Conservation (phyloP, 352 stramenopile genomes). For the Phytophthora crassamura region DNA sequence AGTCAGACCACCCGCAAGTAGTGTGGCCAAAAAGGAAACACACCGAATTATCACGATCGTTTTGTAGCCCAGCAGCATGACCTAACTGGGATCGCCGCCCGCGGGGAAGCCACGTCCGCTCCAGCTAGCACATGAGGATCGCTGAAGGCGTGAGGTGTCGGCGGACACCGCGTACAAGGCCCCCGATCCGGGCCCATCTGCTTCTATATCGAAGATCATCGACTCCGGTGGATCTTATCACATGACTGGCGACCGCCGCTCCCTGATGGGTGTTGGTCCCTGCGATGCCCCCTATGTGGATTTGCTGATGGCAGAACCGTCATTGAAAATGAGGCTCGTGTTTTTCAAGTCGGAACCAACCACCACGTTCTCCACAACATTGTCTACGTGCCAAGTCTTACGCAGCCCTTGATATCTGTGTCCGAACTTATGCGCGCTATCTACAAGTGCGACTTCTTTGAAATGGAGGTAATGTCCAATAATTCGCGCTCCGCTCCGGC, state of each 20-base stretch:
- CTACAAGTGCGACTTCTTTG: conserved; percentile 7
- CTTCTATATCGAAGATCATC: not conserved
- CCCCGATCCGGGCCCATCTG: not conserved
- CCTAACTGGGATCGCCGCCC: not conserved
- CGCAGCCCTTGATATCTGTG: conserved; percentile 1
- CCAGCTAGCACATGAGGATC: not conserved
- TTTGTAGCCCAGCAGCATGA: conserved; percentile 2
- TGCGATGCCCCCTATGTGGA: not conserved
- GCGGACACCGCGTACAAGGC: conserved; percentile 9
- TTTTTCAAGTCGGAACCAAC: not conserved
- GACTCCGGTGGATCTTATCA: conserved; percentile 7
- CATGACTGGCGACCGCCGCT: conserved; percentile 1
- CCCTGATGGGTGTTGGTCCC: not conserved
- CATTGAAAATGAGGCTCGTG: not conserved
- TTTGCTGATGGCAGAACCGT: conserved; percentile 1
- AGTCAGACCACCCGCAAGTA: not conserved
- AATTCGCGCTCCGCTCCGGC: not conserved
- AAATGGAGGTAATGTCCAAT: not conserved
- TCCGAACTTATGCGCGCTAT: not conserved
- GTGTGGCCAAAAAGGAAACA: not conserved
- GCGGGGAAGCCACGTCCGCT: not conserved
- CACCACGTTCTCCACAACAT: not conserved
- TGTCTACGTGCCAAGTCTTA: not conserved
- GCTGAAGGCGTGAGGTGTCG: conserved; percentile 10
- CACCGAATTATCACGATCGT: conserved; percentile 15